phyloP scores from a whole-genome alignment of 257 asterid species.

The Paraleonurus japonicus region DNA sequence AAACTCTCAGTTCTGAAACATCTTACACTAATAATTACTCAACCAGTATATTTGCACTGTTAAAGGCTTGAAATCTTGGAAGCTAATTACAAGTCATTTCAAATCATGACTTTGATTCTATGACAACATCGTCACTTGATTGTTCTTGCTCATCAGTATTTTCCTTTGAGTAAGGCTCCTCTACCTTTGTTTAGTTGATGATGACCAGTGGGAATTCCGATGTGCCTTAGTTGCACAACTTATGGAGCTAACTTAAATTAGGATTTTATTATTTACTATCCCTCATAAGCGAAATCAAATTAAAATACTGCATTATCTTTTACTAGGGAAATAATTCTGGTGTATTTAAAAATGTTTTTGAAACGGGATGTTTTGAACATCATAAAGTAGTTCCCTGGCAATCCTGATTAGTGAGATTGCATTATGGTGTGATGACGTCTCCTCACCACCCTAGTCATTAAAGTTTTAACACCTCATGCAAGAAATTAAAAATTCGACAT shows the following conservation, averaged over 20 bases:
- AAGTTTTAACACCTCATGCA: background rate
- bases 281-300: background rate
- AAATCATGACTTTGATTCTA: background rate
- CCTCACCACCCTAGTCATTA: background rate
- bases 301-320: background rate
- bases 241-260: background rate
- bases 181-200: background rate
- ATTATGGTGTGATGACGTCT: background rate
- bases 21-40: background rate
- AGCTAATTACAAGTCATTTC: background rate
- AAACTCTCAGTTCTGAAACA: slow-evolving; percentile 5
- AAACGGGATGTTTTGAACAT: background rate
- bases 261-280: background rate
- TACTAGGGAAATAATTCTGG: background rate
- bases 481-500: background rate
- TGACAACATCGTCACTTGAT: background rate
- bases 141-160: background rate
- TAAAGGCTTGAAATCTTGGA: slow-evolving; percentile 1
- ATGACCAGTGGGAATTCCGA: background rate
- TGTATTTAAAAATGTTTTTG: background rate
- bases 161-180: background rate
- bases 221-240: slow-evolving; percentile 7
- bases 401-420: background rate
- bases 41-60: background rate
- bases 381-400: background rate